Evolutionary conservation across 2,329 filamentous ascomycete species (phyloP), one percentile per base, ranked within the genome.

Genomic region (Aureobasidium sp.): DNA sequence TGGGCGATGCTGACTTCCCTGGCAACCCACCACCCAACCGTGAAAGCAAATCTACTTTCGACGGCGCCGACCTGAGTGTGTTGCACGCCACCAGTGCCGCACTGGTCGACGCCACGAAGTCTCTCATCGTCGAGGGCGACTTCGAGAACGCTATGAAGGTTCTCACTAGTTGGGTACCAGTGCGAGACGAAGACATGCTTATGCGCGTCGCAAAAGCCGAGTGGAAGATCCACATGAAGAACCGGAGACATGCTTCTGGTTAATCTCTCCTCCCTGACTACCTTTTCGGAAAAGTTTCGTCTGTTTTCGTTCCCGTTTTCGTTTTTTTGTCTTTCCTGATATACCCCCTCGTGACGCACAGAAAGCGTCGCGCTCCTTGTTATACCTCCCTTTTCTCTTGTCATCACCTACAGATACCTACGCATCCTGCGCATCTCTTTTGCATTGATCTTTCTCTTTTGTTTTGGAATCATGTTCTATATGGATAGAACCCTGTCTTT

Each of bases 81-180:
- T 79, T 99, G 56, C 94, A 99, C 74, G 93, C 94, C 12, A 89
- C 92, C 6, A 89, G 89, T 65, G 89, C 92, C 3, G 93, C 94
- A 1, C 81, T 99, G 32, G 92, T 97, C 52, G 91, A 96, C 72
- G 92, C 91, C 20, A 89, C 94, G 67, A 83, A 90, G 41, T 90
- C 96, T 65, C 90, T 96, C 57, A 81, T 99, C 36, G 79, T 97
- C 6, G 92, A 95, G 69, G 91, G 90, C 20, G 94, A 99, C 73
- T 99, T 97, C 74, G 94, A 99, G 74, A 96, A 95, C 70, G 89
- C 89, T 51, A 99, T 99, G 94, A 97, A 97, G 78, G 89, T 92
- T 8, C 80, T 99, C 65, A 97, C 94, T 34, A 92, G 89, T 62
- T 96, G 90, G 86, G 88, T 97, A 48, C 92, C 93, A 24, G 88